Evolutionary conservation across 2,329 filamentous ascomycete species (phyloP).

Genomic region (Diaporthe caulivora): DNA sequence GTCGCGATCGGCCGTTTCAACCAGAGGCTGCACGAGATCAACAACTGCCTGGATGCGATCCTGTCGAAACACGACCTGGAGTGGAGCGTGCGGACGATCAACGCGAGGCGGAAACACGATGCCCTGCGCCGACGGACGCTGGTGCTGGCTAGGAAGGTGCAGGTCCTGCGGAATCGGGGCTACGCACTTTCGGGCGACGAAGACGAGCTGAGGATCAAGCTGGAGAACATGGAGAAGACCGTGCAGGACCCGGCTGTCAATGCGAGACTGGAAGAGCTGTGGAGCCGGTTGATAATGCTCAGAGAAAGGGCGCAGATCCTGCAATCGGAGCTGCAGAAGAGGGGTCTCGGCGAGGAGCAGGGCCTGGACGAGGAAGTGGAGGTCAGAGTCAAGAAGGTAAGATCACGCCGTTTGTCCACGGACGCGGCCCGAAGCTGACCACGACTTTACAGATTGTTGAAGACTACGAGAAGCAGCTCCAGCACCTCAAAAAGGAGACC

Average conservation of each 20-base stretch:
- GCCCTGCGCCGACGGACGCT: constrained; percentile 80
- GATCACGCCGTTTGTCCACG: constrained; percentile 40
- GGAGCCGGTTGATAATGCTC: constrained; percentile 83
- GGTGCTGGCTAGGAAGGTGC: constrained; percentile 81
- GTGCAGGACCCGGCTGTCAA: constrained; percentile 81
- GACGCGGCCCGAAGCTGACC: constrained; percentile 39
- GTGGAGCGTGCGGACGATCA: constrained; percentile 79
- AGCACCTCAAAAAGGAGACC: constrained; percentile 80
- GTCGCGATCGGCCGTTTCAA: constrained; percentile 78
- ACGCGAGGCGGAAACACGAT: constrained; percentile 79
- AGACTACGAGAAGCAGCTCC: constrained; percentile 84
- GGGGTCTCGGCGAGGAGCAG: constrained; percentile 67
- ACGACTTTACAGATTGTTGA: constrained; percentile 72
- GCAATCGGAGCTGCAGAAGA: constrained; percentile 79
- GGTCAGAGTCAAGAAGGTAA: constrained; percentile 80
- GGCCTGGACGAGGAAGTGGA: constrained; percentile 78
- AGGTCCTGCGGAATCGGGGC: constrained; percentile 83
- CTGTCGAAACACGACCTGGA: constrained; percentile 82
- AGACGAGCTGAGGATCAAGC: constrained; percentile 80
- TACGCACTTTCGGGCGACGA: constrained; percentile 85
- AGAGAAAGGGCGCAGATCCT: constrained; percentile 79
- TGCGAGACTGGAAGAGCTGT: constrained; percentile 85
- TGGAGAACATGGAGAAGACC: constrained; percentile 75
- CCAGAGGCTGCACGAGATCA: constrained; percentile 81
- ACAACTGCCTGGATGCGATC: constrained; percentile 77